Evolutionary conservation across 257 asterid species (phyloP).

Genomic region (Solanum paucissectum): DNA sequence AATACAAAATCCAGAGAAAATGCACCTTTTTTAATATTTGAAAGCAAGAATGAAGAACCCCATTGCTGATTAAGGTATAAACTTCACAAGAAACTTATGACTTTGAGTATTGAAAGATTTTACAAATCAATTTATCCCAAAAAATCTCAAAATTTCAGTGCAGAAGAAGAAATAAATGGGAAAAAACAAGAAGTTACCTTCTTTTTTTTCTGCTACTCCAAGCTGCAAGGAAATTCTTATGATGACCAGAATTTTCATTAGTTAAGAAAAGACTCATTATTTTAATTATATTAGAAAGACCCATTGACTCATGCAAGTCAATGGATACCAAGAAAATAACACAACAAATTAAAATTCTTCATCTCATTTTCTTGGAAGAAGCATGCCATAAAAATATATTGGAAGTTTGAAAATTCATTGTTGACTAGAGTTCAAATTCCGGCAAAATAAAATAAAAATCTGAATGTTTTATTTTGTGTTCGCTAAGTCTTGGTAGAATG

Average conservation of each 20-base stretch:
- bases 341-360: not conserved
- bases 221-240: not conserved
- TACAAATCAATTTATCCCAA: not conserved
- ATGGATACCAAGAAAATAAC: not conserved
- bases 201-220: not conserved
- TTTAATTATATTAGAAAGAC: not conserved
- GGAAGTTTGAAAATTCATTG: not conserved
- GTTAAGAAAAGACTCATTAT: not conserved
- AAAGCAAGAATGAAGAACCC: not conserved
- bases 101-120: not conserved
- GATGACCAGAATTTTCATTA: not conserved
- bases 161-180: not conserved
- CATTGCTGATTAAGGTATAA: not conserved
- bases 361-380: slow-evolving; percentile 18
- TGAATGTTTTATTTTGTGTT: not conserved
- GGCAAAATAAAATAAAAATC: not conserved
- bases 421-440: not conserved
- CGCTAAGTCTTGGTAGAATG: not conserved
- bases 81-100: not conserved
- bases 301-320: slow-evolving; percentile 7
- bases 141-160: not conserved
- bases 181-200: not conserved
- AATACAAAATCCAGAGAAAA: not conserved
- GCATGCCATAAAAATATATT: not conserved
- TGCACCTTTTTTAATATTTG: not conserved